phyloP scores from a whole-genome alignment of 495 filamentous ascomycete species.

The Glarea lozoyensis region DNA sequence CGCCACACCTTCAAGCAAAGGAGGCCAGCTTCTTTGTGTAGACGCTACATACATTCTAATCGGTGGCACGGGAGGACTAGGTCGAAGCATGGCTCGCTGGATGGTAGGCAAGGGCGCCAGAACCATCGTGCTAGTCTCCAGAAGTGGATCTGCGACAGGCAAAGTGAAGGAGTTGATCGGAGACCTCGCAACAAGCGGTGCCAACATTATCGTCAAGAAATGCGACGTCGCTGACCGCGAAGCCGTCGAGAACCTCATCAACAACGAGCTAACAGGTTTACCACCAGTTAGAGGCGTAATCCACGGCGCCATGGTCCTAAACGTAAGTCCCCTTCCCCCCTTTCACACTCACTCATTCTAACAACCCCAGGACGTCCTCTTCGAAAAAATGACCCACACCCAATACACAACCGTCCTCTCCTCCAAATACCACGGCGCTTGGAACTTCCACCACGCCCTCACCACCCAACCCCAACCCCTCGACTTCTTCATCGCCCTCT shows the following conservation, averaged over 20 bases:
- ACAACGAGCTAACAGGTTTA: slow-evolving; percentile 21
- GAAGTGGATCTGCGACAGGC: slow-evolving; percentile 29
- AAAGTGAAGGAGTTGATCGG: background rate
- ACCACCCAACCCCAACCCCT: slow-evolving; percentile 26
- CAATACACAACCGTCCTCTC: slow-evolving; percentile 39
- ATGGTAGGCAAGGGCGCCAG: slow-evolving; percentile 49
- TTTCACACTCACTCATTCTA: background rate
- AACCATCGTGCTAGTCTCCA: slow-evolving; percentile 47
- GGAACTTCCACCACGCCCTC: slow-evolving; percentile 50
- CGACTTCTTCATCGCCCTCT: slow-evolving; percentile 61
- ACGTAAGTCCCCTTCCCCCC: slow-evolving; percentile 5
- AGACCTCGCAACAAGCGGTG: background rate
- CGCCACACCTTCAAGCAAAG: slow-evolving; percentile 13
- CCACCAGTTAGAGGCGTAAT: slow-evolving; percentile 44
- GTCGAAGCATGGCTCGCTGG: slow-evolving; percentile 48
- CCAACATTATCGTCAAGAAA: slow-evolving; percentile 17
- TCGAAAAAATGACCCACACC: slow-evolving; percentile 45
- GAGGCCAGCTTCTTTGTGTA: slow-evolving; percentile 13
- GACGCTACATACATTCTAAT: slow-evolving; percentile 48
- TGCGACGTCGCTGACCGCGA: slow-evolving; percentile 30
- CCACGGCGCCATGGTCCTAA: slow-evolving; percentile 38
- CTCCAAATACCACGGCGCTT: slow-evolving; percentile 46
- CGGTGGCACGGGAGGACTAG: slow-evolving; percentile 57
- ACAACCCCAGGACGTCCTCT: slow-evolving; percentile 12
- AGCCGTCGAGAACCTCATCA: slow-evolving; percentile 5